Conservation (phyloP, 2,329 filamentous ascomycete species). For the Truncatella angustata region DNA sequence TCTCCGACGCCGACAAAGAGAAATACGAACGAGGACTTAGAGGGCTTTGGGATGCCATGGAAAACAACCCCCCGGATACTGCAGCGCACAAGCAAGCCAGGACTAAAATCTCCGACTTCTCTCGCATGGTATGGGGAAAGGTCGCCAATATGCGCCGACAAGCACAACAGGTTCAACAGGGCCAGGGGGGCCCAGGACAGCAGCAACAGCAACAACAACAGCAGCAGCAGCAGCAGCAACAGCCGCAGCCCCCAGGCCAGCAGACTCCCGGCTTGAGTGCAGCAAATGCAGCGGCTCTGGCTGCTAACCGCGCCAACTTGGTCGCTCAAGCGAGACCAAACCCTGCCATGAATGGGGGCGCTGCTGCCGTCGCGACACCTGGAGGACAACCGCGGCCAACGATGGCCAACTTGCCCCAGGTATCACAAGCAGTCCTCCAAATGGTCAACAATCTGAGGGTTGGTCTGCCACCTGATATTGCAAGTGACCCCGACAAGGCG, state of each 20-base stretch:
- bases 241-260: too few relatives aligned
- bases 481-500: slow-evolving; percentile 16
- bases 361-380: neutral
- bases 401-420: neutral
- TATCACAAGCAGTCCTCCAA: neutral
- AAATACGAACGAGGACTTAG: slow-evolving; percentile 60
- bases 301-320: neutral
- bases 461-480: neutral
- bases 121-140: slow-evolving; percentile 54
- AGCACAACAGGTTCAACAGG: slow-evolving; percentile 19
- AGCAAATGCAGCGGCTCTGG: too few relatives aligned
- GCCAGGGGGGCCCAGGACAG: slow-evolving; percentile 17
- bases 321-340: neutral
- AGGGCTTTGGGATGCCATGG: slow-evolving; percentile 48
- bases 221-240: too few relatives aligned
- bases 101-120: slow-evolving; percentile 60
- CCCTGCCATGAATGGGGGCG: slow-evolving; percentile 8
- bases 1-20: slow-evolving; percentile 53
- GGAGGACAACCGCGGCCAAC: neutral
- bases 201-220: too few relatives aligned
- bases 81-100: slow-evolving; percentile 48
- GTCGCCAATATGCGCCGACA: slow-evolving; percentile 35
- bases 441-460: neutral
- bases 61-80: slow-evolving; percentile 46
- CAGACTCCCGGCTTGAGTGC: too few relatives aligned